These are phyloP conservation scores for Pilasporangium apinafurcum DNA, from an alignment of 352 stramenopile species.

Conservation along the genomic window DNA sequence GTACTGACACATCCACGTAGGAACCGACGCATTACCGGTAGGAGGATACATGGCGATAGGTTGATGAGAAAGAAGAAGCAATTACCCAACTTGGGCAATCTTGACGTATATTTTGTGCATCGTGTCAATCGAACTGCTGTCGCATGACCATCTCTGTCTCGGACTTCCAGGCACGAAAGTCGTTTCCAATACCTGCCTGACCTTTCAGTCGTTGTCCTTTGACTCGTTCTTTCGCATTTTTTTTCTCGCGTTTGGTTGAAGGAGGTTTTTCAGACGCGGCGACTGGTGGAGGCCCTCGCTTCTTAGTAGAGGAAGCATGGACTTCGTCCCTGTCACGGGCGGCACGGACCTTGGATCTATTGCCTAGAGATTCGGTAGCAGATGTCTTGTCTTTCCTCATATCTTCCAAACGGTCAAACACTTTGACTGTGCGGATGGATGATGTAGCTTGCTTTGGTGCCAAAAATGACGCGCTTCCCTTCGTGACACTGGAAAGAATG, in stretches of 20 bases:
- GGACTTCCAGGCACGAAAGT: constrained; percentile 72
- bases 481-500: constrained; percentile 26
- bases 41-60: too few relatives aligned
- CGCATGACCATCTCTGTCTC: constrained; percentile 76
- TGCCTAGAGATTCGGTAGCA: too few relatives aligned
- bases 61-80: too few relatives aligned
- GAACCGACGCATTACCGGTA: too few relatives aligned
- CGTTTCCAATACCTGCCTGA: constrained; percentile 69
- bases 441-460: constrained; percentile 13
- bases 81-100: too few relatives aligned
- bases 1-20: neutral
- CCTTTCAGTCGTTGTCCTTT: constrained; percentile 65
- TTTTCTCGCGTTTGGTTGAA: constrained; percentile 22
- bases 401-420: constrained; percentile 28
- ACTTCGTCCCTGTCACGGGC: too few relatives aligned
- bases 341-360: too few relatives aligned
- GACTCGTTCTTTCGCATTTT: constrained; percentile 60
- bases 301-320: too few relatives aligned
- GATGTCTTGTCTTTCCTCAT: constrained; percentile 4
- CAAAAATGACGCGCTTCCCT: constrained; percentile 29
- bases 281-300: too few relatives aligned
- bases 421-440: constrained; percentile 7
- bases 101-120: too few relatives aligned
- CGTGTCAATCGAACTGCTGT: constrained; percentile 76
- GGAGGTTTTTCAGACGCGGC: neutral